Evolutionary conservation across 164 flowering plant species (phyloP).

Genomic region (Magnolia changhungtana): DNA sequence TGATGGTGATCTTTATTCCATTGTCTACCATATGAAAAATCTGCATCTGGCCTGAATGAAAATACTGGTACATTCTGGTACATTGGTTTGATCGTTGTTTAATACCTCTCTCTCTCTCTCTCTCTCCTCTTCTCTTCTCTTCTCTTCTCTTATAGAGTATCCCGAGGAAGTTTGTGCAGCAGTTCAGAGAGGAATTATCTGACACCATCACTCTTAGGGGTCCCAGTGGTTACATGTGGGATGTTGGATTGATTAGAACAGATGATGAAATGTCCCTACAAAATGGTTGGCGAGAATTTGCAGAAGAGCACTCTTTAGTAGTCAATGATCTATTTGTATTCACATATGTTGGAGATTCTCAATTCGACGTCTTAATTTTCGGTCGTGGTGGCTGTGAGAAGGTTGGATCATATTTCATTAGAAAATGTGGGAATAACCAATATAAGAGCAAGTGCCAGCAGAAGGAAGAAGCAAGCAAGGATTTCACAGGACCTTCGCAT

Average conservation of each 20-base stretch:
- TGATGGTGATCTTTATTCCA: too few species aligned
- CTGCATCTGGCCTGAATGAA: not conserved
- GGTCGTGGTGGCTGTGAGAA: conserved; percentile 26
- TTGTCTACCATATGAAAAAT: too few species aligned
- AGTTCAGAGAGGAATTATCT: conserved; percentile 15
- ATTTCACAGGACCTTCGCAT: not conserved
- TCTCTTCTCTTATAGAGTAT: conserved; percentile 1
- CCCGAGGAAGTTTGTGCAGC: conserved; percentile 17
- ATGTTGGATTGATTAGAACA: conserved; percentile 1
- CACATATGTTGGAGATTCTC: conserved; percentile 26
- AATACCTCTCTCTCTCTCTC: not conserved
- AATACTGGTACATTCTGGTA: not conserved
- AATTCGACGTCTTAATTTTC: conserved; percentile 35
- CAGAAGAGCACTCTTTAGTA: conserved; percentile 19
- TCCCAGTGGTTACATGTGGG: conserved; percentile 4
- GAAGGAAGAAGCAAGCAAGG: not conserved
- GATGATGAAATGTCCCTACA: conserved; percentile 18
- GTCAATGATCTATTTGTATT: conserved; percentile 31
- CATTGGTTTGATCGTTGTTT: not conserved
- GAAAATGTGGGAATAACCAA: not conserved
- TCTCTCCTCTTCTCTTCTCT: not conserved
- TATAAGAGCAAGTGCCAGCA: not conserved
- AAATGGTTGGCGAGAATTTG: conserved; percentile 34
- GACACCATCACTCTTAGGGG: not conserved
- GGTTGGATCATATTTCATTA: not conserved